Evolutionary conservation across 345 rosid genomes (phyloP).

Genomic region (Brassica juncea): DNA sequence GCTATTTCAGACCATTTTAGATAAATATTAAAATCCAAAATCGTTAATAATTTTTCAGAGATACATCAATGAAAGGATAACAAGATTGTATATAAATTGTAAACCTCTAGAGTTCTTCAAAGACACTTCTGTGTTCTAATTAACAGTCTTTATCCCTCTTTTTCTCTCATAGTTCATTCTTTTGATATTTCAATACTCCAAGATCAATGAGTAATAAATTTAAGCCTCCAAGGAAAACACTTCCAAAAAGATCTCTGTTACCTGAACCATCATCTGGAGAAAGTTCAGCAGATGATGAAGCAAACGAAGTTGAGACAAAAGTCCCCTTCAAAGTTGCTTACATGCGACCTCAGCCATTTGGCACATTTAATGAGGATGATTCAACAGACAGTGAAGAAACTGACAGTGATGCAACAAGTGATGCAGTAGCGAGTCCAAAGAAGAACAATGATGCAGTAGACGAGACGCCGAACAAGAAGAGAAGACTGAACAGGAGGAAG

Average conservation of each 20-base stretch:
- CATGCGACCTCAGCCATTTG: background rate
- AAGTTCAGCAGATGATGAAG: background rate
- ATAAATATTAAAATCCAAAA: background rate
- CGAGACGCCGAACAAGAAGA: background rate
- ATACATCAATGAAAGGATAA: background rate
- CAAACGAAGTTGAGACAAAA: background rate
- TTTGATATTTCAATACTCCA: background rate
- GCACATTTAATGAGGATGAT: background rate
- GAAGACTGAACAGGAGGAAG: background rate
- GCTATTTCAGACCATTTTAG: background rate
- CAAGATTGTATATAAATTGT: background rate
- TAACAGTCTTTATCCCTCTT: background rate
- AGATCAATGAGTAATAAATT: slow-evolving; percentile 1
- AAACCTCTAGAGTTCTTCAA: background rate
- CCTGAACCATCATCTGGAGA: background rate
- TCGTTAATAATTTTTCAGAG: background rate
- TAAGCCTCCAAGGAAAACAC: background rate
- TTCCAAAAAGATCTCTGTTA: background rate
- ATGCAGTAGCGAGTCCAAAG: background rate
- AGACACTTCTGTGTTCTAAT: background rate
- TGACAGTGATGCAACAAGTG: background rate
- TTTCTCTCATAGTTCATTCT: background rate
- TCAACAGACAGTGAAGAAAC: background rate
- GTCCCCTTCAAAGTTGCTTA: background rate
- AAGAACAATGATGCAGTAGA: background rate